Evolutionary conservation across 2,329 filamentous ascomycete species (phyloP), one percentile per base, ranked within the genome.

Genomic region (Trichothecium roseum): DNA sequence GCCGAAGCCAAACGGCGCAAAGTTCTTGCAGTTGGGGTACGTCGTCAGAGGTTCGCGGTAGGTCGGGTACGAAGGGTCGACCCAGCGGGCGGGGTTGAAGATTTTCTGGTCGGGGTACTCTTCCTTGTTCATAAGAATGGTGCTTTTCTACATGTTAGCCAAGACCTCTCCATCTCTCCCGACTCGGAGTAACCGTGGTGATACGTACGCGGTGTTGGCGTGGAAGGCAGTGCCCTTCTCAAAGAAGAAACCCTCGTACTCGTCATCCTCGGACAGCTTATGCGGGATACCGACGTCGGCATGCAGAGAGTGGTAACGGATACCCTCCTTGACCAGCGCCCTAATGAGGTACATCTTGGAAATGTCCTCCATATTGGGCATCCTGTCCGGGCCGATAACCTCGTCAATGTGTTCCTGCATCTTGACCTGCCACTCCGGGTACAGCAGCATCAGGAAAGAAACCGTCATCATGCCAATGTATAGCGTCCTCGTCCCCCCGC

Each of bases 211-310:
- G 6, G 15, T 28, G 16, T 36, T 36, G n/a, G 70, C 64, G 35
- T 73, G 62, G 15, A 73, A 63, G 1, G 66, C 66, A 2, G 68
- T 62, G 5, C 69, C 69, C 20, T 62, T 64, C 1, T 65, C 63
- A 32, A 73, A 68, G 47, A 66, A 63, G 44, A 66, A 71, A 2
- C 68, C 69, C 3, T 66, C 53, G 41, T 70, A 73, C 16, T 68
- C 56, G 40, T 72, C 68, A 35, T 72, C 68, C 36, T 63, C 56
- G 36, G 68, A 65, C 5, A 63, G 50, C 1, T 66, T 63, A 41
- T 74, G 69, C 1, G 68, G 66, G 5, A 74, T 69, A 4, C 62
- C 63, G 55, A 37, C 10, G 8, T 35, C 18, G 22, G 20, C 20
- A 15, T 72, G 68, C 8, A 40, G 32, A 18, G 68, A 67, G 35